phyloP scores from a whole-genome alignment of 768 basidiomycete species.

The Boletus rubropictus region DNA sequence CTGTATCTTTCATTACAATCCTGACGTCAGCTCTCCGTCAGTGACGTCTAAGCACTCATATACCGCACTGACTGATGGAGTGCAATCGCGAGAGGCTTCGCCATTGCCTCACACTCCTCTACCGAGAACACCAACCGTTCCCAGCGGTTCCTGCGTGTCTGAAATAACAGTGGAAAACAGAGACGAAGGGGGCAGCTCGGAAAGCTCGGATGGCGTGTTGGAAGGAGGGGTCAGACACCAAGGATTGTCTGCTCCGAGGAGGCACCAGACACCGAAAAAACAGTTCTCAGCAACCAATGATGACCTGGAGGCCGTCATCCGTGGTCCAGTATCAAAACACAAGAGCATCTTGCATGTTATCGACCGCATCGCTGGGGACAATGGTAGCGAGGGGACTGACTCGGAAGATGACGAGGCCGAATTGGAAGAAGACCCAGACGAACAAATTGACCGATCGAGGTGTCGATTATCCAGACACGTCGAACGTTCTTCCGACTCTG shows the following conservation, averaged over 20 bases:
- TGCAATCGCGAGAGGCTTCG: background rate
- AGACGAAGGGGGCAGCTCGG: constrained; percentile 39
- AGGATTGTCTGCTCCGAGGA: background rate
- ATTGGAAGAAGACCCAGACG: constrained; percentile 37
- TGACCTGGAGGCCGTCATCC: constrained; percentile 39
- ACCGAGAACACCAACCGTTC: constrained; percentile 18
- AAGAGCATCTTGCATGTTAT: constrained; percentile 24
- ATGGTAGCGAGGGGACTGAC: constrained; percentile 32
- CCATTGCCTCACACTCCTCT: constrained; percentile 1
- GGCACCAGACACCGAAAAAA: background rate
- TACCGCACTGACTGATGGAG: background rate
- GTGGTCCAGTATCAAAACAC: constrained; percentile 32
- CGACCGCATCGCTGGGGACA: constrained; percentile 25
- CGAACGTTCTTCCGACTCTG: constrained; percentile 28
- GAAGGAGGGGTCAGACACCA: constrained; percentile 17
- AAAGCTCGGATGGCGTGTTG: constrained; percentile 27
- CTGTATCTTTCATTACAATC: background rate
- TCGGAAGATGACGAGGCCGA: constrained; percentile 39
- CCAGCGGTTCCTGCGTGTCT: constrained; percentile 29
- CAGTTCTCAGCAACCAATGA: constrained; percentile 8
- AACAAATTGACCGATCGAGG: constrained; percentile 29
- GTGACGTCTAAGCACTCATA: background rate
- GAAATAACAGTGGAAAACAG: constrained; percentile 34
- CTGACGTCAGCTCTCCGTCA: constrained; percentile 11
- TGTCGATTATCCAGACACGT: constrained; percentile 32